phyloP scores from a whole-genome alignment of 495 filamentous ascomycete species.

The Friedmanniomyces simplex region DNA sequence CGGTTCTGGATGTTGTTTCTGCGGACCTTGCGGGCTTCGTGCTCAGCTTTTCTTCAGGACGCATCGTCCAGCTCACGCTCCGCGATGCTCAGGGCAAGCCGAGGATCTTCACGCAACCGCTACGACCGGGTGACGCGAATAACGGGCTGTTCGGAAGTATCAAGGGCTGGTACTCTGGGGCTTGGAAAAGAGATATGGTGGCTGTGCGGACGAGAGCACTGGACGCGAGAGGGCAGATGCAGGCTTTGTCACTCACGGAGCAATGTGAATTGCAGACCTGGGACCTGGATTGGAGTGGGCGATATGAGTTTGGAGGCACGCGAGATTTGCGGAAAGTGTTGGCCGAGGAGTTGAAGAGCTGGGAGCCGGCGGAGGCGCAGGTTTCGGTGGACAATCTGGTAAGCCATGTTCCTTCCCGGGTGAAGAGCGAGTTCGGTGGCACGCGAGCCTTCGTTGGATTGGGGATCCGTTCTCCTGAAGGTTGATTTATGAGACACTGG shows the following conservation, averaged over 20 bases:
- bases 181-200: constrained; percentile 61
- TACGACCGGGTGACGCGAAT: constrained; percentile 37
- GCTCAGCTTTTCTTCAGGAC: constrained; percentile 68
- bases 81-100: constrained; percentile 79
- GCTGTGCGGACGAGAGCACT: constrained; percentile 61
- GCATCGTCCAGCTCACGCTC: constrained; percentile 73
- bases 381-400: constrained; percentile 22
- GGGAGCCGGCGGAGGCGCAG: constrained; percentile 1
- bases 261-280: constrained; percentile 69
- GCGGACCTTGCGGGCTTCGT: constrained; percentile 81
- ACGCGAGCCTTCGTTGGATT: too few species aligned
- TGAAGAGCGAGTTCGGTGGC: too few species aligned
- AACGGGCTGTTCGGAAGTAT: constrained; percentile 67
- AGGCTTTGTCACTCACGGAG: constrained; percentile 65
- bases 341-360: constrained; percentile 18
- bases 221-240: constrained; percentile 67
- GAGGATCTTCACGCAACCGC: constrained; percentile 59
- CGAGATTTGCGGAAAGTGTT: constrained; percentile 38
- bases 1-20: constrained; percentile 62
- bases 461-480: too few species aligned
- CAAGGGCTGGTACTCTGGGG: constrained; percentile 50
- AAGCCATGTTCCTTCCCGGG: too few species aligned
- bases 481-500: too few species aligned
- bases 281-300: constrained; percentile 77
- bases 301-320: constrained; percentile 43